Evolutionary conservation across 2,329 filamentous ascomycete species (phyloP).

Genomic region (Nothopassalora personata): DNA sequence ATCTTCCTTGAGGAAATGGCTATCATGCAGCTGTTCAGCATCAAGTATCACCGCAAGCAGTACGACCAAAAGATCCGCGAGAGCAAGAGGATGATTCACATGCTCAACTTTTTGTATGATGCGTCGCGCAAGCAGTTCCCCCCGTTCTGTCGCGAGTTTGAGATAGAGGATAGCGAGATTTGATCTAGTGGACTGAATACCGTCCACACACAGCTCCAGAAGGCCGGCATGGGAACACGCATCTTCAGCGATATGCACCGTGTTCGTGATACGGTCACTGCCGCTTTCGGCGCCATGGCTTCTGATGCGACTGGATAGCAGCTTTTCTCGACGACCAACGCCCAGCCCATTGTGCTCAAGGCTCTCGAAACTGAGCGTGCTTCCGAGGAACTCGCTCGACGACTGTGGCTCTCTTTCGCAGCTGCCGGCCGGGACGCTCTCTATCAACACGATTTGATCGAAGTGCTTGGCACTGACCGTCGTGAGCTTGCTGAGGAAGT

Average conservation of each 20-base stretch:
- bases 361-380: conserved; percentile 26
- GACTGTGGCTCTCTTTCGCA: conserved; percentile 32
- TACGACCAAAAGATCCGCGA: conserved; percentile 68
- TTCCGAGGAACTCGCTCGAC: conserved; percentile 30
- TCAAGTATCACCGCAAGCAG: conserved; percentile 68
- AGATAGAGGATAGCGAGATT: conserved; percentile 75
- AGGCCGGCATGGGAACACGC: conserved; percentile 59
- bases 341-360: conserved; percentile 25
- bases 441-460: conserved; percentile 22
- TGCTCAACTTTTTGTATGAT: conserved; percentile 73
- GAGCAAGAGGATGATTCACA: conserved; percentile 68
- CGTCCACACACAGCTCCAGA: conserved; percentile 39
- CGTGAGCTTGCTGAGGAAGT: conserved; percentile 27
- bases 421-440: conserved; percentile 22
- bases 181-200: conserved; percentile 62
- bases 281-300: conserved; percentile 76
- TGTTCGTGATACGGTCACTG: conserved; percentile 77
- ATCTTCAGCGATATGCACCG: conserved; percentile 61
- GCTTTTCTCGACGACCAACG: conserved; percentile 54
- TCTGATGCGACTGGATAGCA: conserved; percentile 85
- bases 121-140: conserved; percentile 75
- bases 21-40: conserved; percentile 65
- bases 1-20: conserved; percentile 64
- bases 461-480: conserved; percentile 23
- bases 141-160: conserved; percentile 63